Evolutionary conservation across 148 eudicot genomes (phyloP).

Genomic region (Beta vulgaris): DNA sequence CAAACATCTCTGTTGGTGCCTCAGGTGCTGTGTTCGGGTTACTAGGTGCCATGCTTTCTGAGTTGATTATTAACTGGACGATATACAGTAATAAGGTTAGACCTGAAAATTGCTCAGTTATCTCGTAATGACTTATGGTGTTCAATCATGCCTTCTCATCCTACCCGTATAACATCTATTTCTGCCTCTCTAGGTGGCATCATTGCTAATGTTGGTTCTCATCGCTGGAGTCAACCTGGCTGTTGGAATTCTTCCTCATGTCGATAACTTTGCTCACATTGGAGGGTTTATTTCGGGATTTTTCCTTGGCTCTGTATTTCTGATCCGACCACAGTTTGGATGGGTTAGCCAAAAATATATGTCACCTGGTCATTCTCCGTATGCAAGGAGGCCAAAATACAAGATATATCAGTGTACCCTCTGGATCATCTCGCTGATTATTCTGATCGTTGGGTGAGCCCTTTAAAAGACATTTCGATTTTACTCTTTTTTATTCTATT

Average conservation of each 20-base stretch:
- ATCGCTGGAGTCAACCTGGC: slow-evolving; percentile 63
- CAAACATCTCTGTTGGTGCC: slow-evolving; percentile 83
- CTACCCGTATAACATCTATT: neutral
- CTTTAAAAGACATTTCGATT: neutral
- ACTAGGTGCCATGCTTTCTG: slow-evolving; percentile 92
- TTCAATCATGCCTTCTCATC: neutral
- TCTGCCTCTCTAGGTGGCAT: slow-evolving; percentile 46
- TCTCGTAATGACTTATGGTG: neutral
- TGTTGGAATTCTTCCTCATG: slow-evolving; percentile 80
- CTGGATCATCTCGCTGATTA: slow-evolving; percentile 57
- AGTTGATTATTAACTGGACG: slow-evolving; percentile 82
- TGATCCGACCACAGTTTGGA: slow-evolving; percentile 77
- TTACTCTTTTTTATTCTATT: neutral
- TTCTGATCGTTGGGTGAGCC: slow-evolving; percentile 65
- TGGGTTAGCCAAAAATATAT: slow-evolving; percentile 64
- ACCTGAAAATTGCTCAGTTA: neutral
- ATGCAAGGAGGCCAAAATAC: slow-evolving; percentile 46
- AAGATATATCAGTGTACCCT: slow-evolving; percentile 58
- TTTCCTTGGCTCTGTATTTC: slow-evolving; percentile 78
- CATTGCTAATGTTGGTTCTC: slow-evolving; percentile 61
- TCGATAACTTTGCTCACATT: slow-evolving; percentile 93
- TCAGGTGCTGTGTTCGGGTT: slow-evolving; percentile 95
- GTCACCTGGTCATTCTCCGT: slow-evolving; percentile 34
- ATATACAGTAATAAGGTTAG: slow-evolving; percentile 73
- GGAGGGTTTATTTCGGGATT: slow-evolving; percentile 90